These are phyloP conservation scores for Albatrellus ellisii DNA, from an alignment of 768 basidiomycete genomes.

Conservation along the genomic window DNA sequence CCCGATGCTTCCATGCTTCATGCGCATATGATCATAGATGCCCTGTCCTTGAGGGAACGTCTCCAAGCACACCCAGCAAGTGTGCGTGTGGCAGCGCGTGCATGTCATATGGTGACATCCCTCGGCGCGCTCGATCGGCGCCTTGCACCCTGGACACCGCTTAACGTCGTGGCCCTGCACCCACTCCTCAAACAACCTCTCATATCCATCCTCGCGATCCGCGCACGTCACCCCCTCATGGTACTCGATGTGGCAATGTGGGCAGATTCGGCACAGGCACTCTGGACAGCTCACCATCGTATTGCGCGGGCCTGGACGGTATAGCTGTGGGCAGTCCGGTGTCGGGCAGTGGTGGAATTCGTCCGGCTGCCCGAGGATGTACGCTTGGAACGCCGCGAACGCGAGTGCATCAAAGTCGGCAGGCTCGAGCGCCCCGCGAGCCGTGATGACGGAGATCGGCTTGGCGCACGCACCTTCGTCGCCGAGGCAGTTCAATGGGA, in stretches of 20 bases:
- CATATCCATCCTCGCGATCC: constrained; percentile 36
- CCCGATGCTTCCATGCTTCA: constrained; percentile 39
- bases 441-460: constrained; percentile 39
- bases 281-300: constrained; percentile 55
- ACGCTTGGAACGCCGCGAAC: constrained; percentile 44
- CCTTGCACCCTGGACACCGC: constrained; percentile 59
- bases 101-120: constrained; percentile 86
- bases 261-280: constrained; percentile 58
- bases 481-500: constrained; percentile 67
- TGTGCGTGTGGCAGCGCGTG: constrained; percentile 57
- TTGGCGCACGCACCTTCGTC: constrained; percentile 43
- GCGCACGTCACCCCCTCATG: constrained; percentile 62
- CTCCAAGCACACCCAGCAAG: constrained; percentile 68
- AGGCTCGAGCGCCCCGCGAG: constrained; percentile 35
- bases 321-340: constrained; percentile 66
- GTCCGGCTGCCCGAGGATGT: constrained; percentile 43
- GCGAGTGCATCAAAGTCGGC: constrained; percentile 42
- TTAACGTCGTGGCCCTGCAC: constrained; percentile 50
- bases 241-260: constrained; percentile 40
- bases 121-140: constrained; percentile 55
- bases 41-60: constrained; percentile 56
- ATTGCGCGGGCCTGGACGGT: constrained; percentile 38
- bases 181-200: constrained; percentile 53
- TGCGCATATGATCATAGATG: constrained; percentile 72
- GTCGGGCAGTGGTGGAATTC: constrained; percentile 71